Base-by-base conservation (phyloP, 2,329 filamentous ascomycete species). In the Trichoderma citrinoviride region DNA sequence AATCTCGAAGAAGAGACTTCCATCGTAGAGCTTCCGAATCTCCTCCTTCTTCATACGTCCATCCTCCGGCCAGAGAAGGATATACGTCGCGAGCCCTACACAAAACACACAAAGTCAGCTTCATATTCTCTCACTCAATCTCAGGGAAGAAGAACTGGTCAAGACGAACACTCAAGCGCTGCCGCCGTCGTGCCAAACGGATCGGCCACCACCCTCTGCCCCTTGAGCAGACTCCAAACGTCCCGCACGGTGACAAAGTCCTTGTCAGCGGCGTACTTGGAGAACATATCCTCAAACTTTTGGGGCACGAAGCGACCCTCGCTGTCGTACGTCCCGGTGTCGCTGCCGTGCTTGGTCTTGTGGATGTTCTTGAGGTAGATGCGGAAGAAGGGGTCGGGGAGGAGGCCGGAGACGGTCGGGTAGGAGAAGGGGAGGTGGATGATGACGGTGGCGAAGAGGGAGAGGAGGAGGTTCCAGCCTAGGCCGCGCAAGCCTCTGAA, bases 31-130 rank as follows among this genome's bases (percentile, higher is more conserved):
- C 3, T 66, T 65, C 0, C 71, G 69, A 7, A 73, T 66, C 8
- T 87, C 85, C 52, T 87, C 84, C 73, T 87, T 87, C 70, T 74
- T 78, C 74, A 87, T 79, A 57, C 77, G 76, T 0, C 85, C 85
- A 70, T 87, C 83, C 46, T 80, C 78, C 0, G 85, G 83, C 81
- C 70, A 72, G 1, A 86, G 73, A 50, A 87, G 74, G 17, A 86
- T 69, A 64, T 82, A 85, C 0, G 81, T 81, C 0, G 67, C 64
- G 17, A 68, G 10, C 69, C 71, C 71, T 72, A 19, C 19, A 17
- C 15, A 29, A 21, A 19, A 14, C 1, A 14, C 2, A 5, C 12
- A 15, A 2, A 41, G 25, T 33, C 7, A 33, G 47, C 8, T 4
- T 37, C 10, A 14, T 1, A 19, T 23, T n/a, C 2, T 37, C 10